Percentiles rank a stretch among this genome's conserved stretches.
phyloP scores from a whole-genome alignment of 192 early-diverging fungal genomes.

The Coemansia sp. region DNA sequence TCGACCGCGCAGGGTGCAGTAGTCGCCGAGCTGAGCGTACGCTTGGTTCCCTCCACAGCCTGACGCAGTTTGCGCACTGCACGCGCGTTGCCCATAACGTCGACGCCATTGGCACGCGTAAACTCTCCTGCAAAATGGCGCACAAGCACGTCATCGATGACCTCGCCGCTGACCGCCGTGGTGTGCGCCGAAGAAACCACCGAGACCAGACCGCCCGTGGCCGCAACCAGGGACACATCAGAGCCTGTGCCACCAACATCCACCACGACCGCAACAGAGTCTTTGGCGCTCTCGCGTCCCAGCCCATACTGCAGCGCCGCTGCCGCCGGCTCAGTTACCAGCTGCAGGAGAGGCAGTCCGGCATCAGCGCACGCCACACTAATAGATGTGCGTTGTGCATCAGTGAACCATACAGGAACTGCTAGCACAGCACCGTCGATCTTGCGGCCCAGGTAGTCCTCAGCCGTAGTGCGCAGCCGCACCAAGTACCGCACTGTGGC shows the following conservation, averaged over 20 bases:
- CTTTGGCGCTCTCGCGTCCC: constrained; percentile 58
- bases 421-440: constrained; percentile 84
- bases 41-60: constrained; percentile 90
- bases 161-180: constrained; percentile 74
- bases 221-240: constrained; percentile 74
- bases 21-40: constrained; percentile 74
- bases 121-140: constrained; percentile 83
- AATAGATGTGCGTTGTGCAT: constrained; percentile 67
- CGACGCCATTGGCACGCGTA: constrained; percentile 78
- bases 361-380: constrained; percentile 65
- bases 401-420: constrained; percentile 80
- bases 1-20: constrained; percentile 91
- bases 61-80: constrained; percentile 77
- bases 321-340: constrained; percentile 86
- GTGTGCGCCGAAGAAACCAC: constrained; percentile 77
- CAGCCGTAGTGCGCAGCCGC: constrained; percentile 83
- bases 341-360: constrained; percentile 75
- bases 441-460: constrained; percentile 74
- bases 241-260: constrained; percentile 87
- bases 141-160: constrained; percentile 81
- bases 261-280: constrained; percentile 78
- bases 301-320: constrained; percentile 83
- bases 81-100: constrained; percentile 70
- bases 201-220: constrained; percentile 79
- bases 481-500: constrained; percentile 76